Base-by-base conservation (phyloP, 176 grass and related monocot genomes). In the Pontederia crassipes region DNA sequence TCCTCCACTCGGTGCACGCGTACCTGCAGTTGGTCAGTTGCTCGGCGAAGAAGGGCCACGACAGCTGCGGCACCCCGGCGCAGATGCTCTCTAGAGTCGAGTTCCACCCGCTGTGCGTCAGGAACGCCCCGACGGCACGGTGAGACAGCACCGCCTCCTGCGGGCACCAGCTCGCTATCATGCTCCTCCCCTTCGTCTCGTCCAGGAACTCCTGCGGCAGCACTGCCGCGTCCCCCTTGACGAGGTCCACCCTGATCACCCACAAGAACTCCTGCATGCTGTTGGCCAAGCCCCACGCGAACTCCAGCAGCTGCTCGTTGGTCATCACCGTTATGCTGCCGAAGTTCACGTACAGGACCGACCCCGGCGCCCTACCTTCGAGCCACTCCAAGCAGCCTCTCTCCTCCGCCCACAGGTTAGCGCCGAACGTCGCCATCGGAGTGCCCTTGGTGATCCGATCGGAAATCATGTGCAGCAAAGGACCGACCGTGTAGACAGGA, bases 11-110 rank as follows among this genome's bases (percentile, higher is more conserved):
- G 8, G 64, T 61, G 70, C 70, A 13, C 64, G 58, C 76, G 70
- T 77, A 86, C 15, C 83, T 12, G 59, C 70, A 81, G 74, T 86
- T 86, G 54, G 78, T 86, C 74, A 81, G 78, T 64, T 86, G 83
- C 78, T 86, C 83, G 0, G 74, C 77, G 54, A 86, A 86, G 74
- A 86, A 86, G 0, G 83, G 83, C 83, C 83, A 86, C 49, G 73
- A 69, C 18, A 86, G 35, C 78, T 74, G 77, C 9, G 74, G 58
- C 69, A 86, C 74, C 47, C 78, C 83, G 65, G 45, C 74, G 54
- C 60, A 17, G 10, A 86, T 59, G 15, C 65, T 67, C 26, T 67
- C 65, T 13, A 67, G 1, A 28, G 50, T 67, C 14, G 65, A 67
- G 28, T 67, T 67, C 65, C 65, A 67, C 13, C 65, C 49, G 27